Evolutionary conservation across 768 basidiomycete genomes (phyloP).

Genomic region (Suillus bovinus): DNA sequence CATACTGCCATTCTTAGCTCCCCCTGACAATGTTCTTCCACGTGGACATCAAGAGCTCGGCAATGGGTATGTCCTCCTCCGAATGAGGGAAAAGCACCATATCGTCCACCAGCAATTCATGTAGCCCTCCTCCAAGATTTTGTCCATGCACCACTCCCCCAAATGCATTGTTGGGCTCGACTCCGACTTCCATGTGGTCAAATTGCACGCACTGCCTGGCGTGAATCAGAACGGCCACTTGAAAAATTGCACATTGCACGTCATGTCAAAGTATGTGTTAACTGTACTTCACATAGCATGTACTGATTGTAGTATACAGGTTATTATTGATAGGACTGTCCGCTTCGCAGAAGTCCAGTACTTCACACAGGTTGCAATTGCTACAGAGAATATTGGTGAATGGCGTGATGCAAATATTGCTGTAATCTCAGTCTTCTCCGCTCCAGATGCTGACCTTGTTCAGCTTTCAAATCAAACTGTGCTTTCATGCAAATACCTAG

Average conservation of each 20-base stretch:
- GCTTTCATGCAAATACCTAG: slow-evolving; percentile 19
- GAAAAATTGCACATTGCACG: slow-evolving; percentile 28
- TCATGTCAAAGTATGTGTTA: slow-evolving; percentile 34
- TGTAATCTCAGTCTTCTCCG: slow-evolving; percentile 22
- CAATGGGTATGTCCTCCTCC: slow-evolving; percentile 17
- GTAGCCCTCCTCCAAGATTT: background rate
- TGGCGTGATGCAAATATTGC: slow-evolving; percentile 15
- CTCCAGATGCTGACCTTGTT: slow-evolving; percentile 19
- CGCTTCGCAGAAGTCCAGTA: slow-evolving; percentile 7
- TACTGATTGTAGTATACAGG: background rate
- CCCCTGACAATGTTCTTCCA: background rate
- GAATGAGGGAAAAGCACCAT: slow-evolving; percentile 5
- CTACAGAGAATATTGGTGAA: slow-evolving; percentile 15
- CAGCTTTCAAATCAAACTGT: slow-evolving; percentile 19
- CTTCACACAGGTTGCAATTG: slow-evolving; percentile 12
- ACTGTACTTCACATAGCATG: background rate
- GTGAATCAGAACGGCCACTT: slow-evolving; percentile 21
- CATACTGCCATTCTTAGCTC: slow-evolving; percentile 13
- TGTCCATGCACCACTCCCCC: background rate
- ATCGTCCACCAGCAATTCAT: slow-evolving; percentile 1
- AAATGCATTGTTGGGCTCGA: slow-evolving; percentile 18
- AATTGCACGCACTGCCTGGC: slow-evolving; percentile 25
- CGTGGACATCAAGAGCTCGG: slow-evolving; percentile 14
- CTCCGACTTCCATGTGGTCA: slow-evolving; percentile 26
- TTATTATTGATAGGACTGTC: background rate